A percentile compares a stretch with the other conserved stretches of the same genome.
Evolutionary conservation across 2,329 filamentous ascomycete genomes (phyloP).

Genomic region (Fusarium siculi): DNA sequence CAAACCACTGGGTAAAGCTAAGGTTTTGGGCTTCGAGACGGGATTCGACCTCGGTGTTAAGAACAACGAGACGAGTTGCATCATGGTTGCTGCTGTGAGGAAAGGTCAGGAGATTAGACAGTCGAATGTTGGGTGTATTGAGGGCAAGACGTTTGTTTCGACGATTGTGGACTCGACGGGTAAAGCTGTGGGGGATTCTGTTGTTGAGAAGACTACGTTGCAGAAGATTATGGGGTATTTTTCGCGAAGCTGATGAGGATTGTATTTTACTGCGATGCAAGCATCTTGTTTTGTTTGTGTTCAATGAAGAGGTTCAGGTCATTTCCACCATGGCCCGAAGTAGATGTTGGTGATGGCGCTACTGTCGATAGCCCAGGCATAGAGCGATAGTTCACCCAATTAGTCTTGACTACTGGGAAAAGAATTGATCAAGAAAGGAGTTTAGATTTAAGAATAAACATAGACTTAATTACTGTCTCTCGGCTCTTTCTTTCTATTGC

Average conservation of each 20-base stretch:
- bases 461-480: neutral
- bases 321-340: neutral
- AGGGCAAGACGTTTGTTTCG: constrained; percentile 28
- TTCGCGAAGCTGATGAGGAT: constrained; percentile 47
- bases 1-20: neutral
- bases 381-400: neutral
- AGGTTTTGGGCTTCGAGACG: constrained; percentile 38
- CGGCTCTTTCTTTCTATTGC: neutral
- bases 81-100: constrained; percentile 35
- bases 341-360: neutral
- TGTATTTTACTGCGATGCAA: neutral
- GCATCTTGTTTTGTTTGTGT: neutral
- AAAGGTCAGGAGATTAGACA: constrained; percentile 28
- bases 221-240: constrained; percentile 21
- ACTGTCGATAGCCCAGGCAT: neutral
- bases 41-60: constrained; percentile 28
- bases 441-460: neutral
- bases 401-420: neutral
- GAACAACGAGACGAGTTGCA: constrained; percentile 30
- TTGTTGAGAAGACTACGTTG: neutral
- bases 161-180: constrained; percentile 10
- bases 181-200: neutral
- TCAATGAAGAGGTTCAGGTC: neutral
- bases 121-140: constrained; percentile 37
- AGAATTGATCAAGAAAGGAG: neutral